Evolutionary conservation across 1,284 basidiomycete species (phyloP).

Genomic region (Apiotrichum mycotoxinovorans): DNA sequence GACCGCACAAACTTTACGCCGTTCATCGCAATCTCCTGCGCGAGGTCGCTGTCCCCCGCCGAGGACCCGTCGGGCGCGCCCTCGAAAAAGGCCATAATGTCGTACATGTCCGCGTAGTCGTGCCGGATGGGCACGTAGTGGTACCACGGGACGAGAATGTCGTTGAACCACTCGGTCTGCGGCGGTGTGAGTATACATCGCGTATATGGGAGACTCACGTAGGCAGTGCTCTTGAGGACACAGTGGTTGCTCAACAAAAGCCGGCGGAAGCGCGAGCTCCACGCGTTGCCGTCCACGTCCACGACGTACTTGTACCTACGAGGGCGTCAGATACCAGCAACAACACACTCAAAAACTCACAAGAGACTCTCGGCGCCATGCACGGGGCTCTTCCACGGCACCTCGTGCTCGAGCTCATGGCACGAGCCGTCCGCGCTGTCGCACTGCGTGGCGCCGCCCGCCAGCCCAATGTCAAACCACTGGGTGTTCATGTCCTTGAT

Average conservation of each 20-base stretch:
- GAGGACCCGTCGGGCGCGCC: slow-evolving; percentile 49
- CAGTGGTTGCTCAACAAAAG: slow-evolving; percentile 40
- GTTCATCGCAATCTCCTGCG: slow-evolving; percentile 48
- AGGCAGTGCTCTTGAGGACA: slow-evolving; percentile 43
- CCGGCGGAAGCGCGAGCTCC: slow-evolving; percentile 48
- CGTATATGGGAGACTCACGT: slow-evolving; percentile 24
- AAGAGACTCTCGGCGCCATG: slow-evolving; percentile 24
- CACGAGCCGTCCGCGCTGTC: slow-evolving; percentile 46
- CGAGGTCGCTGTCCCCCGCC: slow-evolving; percentile 44
- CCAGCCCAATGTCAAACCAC: slow-evolving; percentile 41
- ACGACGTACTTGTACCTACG: slow-evolving; percentile 50
- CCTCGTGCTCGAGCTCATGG: slow-evolving; percentile 38
- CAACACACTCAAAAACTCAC: slow-evolving; percentile 18
- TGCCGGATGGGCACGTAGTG: slow-evolving; percentile 47
- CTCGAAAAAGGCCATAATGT: slow-evolving; percentile 52
- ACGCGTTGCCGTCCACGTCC: slow-evolving; percentile 53
- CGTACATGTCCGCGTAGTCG: slow-evolving; percentile 49
- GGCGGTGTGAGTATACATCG: neutral
- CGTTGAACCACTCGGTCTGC: slow-evolving; percentile 37
- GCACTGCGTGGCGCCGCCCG: slow-evolving; percentile 43
- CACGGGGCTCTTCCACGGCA: slow-evolving; percentile 40
- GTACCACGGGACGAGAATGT: slow-evolving; percentile 45
- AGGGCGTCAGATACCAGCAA: too few species aligned
- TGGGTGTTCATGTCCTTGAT: slow-evolving; percentile 28
- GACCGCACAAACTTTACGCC: slow-evolving; percentile 44